A percentile compares a stretch with the other conserved stretches of the same genome.
Evolutionary conservation across 2,329 filamentous ascomycete genomes (phyloP).

Genomic region (Colletotrichum neosansevieriae): DNA sequence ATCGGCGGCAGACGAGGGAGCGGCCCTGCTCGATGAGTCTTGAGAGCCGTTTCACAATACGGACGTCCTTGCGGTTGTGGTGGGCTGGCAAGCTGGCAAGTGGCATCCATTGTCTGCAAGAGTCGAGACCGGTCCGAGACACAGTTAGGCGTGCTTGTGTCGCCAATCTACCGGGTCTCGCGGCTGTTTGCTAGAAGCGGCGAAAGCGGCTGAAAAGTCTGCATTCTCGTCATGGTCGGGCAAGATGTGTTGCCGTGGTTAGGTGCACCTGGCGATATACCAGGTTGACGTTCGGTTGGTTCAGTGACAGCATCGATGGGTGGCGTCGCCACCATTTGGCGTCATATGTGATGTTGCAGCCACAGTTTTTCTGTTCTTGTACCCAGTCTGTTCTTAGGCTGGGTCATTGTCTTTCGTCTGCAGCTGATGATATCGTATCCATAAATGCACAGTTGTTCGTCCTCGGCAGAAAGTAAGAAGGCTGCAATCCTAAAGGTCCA

Average conservation of each 20-base stretch:
- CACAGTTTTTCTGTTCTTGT: neutral
- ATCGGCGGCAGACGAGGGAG: conserved; percentile 31
- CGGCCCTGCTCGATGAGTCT: conserved; percentile 12
- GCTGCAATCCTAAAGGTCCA: too few species aligned
- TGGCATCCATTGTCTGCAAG: too few species aligned
- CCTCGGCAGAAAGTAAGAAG: neutral
- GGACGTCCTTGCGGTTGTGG: conserved; percentile 12
- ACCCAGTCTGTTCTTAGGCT: neutral
- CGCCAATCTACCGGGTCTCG: conserved; percentile 28
- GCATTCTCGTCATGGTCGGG: conserved; percentile 3
- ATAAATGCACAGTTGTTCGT: too few species aligned
- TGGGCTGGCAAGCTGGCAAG: too few species aligned
- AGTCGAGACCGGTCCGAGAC: conserved; percentile 8
- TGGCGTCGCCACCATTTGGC: neutral
- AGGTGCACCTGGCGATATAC: too few species aligned
- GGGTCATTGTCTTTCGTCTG: conserved; percentile 3
- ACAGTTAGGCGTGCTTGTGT: conserved; percentile 17
- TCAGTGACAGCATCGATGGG: neutral
- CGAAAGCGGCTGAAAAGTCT: conserved; percentile 26
- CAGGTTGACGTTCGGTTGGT: neutral
- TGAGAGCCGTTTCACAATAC: conserved; percentile 29
- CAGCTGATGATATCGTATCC: neutral
- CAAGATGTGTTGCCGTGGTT: neutral
- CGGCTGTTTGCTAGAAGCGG: conserved; percentile 18
- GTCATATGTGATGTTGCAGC: conserved; percentile 6